Base-by-base conservation (phyloP, 129 eudicot species). In the Heracleum sosnowskyi region DNA sequence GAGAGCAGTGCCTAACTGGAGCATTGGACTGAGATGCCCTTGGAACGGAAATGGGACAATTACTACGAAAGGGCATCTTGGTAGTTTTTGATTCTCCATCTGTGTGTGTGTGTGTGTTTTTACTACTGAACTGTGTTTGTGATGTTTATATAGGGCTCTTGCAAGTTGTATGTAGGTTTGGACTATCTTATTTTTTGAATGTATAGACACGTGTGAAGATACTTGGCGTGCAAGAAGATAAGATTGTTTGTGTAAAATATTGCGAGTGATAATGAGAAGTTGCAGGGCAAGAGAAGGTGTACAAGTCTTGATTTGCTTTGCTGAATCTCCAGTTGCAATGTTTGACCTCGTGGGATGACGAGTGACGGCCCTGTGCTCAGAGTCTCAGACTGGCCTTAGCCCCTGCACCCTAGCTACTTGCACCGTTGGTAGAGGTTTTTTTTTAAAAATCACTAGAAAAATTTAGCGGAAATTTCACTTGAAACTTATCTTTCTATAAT, bases 181-280 rank as follows among this genome's bases (percentile, higher is more conserved):
- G 24, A 51, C 60, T 26, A 18, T 51, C 62, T 20, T 17, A 5
- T 17, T 5, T 49, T 18, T 49, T 4, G 47, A 17, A 5, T 11
- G 47, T 46, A 46, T 3, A 0, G 47, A 46, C 64, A 55, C 64
- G 28, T 55, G 64, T 46, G 29, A 7, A 55, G 33, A 63, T 63
- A 66, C 72, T 66, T 66, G 72, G 40, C 36, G 72, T 28, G 72
- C 72, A 66, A 66, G 72, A 66, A 66, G 39, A 31, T 66, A 31
- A 66, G 72, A 31, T 31, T 33, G 47, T 15, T 1, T 66, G 5
- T 66, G 31, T 57, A 60, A 10, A n/a, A 60, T 66, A 66, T 31
- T 24, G 60, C 3, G 28, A 60, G 4, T 4, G 0, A 10, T 62
- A 10, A 66, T 66, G 24, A 33, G 39, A 66, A 66, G 24, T 31